Evolutionary conservation across 1,139 yeast species (phyloP), one percentile per base, ranked within the genome.

Genomic region (Lodderomyces oxycetoniae): DNA sequence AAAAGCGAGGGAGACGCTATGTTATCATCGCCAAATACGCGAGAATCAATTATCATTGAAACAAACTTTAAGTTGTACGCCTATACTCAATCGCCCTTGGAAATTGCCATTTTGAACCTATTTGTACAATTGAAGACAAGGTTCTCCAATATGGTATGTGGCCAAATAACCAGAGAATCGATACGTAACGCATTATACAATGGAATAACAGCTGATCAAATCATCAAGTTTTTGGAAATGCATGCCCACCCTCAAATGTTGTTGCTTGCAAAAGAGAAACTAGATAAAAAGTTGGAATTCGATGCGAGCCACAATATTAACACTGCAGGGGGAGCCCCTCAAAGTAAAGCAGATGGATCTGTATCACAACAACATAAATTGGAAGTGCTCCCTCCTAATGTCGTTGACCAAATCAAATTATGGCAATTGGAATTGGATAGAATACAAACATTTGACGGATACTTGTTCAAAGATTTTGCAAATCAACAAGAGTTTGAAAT

Each of bases 401-500:
- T 91, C 6, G 88, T 87, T 1, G 99, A 91, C 59, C 99, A 91
- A 55, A 86, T 91, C 46, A 81, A 80, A 52, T 67, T 91, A 37
- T 91, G 99, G 99, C 98, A 91, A 61, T 67, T 91, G 43, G 99
- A 91, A 53, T 63, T 89, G 64, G 98, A 91, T 55, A 74, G 99
- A 59, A 85, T 91, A 43, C 81, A 84, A 49, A 78, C 95, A 1
- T 85, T 79, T 36, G 88, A 82, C 26, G 99, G 99, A 0, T 89
- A 82, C 43, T 59, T 91, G 34, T 91, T 86, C 59, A 82, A 87
- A 37, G 96, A 89, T 50, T 91, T 91, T 55, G 68, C 80, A 17
- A 81, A 71, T 42, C 83, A 75, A 38, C 75, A 77, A 43, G 98
- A 93, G 53, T 91, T 75, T 53, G 85, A 81, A 31, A 66, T 76